These are phyloP conservation scores for Dujonia santamariae DNA, from an alignment of 1,139 yeast genomes.

Conservation along the genomic window DNA sequence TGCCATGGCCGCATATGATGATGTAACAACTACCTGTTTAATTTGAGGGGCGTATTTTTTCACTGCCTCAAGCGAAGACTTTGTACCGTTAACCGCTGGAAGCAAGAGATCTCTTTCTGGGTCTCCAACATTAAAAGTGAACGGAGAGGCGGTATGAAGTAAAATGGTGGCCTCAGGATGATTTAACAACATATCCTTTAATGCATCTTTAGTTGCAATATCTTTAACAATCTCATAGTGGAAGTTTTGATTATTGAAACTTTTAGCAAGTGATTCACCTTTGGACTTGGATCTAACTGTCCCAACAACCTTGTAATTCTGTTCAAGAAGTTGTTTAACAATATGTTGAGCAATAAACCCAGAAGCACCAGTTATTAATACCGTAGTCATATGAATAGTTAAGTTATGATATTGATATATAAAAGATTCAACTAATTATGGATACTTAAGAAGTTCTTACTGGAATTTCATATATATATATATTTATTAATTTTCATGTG, in stretches of 20 bases:
- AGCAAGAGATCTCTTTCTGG: constrained; percentile 37
- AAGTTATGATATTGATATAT: constrained; percentile 3
- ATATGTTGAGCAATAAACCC: constrained; percentile 60
- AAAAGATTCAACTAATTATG: too few relatives aligned
- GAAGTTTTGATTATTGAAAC: constrained; percentile 24
- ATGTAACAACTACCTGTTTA: constrained; percentile 8
- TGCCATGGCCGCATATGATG: constrained; percentile 16
- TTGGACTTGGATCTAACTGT: constrained; percentile 57
- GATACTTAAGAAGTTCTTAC: too few relatives aligned
- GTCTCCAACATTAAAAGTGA: constrained; percentile 30
- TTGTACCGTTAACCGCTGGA: constrained; percentile 42
- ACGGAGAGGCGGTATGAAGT: constrained; percentile 33
- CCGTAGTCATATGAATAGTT: constrained; percentile 14
- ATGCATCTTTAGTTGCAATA: constrained; percentile 29
- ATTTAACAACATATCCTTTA: constrained; percentile 28
- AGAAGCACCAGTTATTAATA: constrained; percentile 57
- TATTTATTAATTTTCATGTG: too few relatives aligned
- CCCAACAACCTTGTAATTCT: constrained; percentile 33
- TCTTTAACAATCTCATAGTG: constrained; percentile 34
- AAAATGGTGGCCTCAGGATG: constrained; percentile 26
- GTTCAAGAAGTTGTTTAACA: constrained; percentile 16
- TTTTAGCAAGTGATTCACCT: constrained; percentile 40
- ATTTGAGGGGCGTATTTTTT: constrained; percentile 20
- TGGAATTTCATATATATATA: too few relatives aligned
- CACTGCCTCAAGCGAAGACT: constrained; percentile 27